Evolutionary conservation across 306 rosid genomes (phyloP).

Genomic region (Acacia melanoxylon): DNA sequence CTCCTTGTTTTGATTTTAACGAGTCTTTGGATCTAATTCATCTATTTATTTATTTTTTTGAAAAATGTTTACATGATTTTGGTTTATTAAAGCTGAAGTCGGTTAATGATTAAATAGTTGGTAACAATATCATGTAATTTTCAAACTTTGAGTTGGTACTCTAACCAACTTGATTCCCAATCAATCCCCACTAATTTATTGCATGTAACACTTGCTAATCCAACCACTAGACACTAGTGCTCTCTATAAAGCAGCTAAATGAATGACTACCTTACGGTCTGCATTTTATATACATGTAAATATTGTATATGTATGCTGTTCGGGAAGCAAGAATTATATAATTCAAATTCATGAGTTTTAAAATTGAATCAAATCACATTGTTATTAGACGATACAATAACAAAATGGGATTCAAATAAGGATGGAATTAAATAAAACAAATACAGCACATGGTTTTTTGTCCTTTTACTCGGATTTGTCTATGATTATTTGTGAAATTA

Average conservation of each 20-base stretch:
- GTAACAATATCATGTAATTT: background rate
- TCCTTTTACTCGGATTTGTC: background rate
- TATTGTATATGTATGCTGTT: background rate
- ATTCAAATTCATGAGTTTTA: background rate
- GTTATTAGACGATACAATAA: background rate
- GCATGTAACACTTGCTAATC: background rate
- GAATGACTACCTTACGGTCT: background rate
- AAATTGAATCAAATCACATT: background rate
- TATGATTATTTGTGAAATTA: background rate
- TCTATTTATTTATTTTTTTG: background rate
- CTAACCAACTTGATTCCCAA: background rate
- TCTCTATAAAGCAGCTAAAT: background rate
- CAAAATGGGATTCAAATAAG: background rate
- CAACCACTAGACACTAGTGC: background rate
- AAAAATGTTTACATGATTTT: background rate
- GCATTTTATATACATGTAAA: background rate
- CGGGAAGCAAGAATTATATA: background rate
- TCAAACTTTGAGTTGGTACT: background rate
- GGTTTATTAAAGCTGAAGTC: background rate
- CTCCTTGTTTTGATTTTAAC: background rate
- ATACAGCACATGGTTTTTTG: background rate
- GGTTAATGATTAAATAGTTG: background rate
- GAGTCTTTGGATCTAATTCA: background rate
- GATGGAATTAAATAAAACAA: background rate
- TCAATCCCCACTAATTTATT: background rate